Conservation (phyloP, 164 flowering plant species). For the Stephania yunnanensis region DNA sequence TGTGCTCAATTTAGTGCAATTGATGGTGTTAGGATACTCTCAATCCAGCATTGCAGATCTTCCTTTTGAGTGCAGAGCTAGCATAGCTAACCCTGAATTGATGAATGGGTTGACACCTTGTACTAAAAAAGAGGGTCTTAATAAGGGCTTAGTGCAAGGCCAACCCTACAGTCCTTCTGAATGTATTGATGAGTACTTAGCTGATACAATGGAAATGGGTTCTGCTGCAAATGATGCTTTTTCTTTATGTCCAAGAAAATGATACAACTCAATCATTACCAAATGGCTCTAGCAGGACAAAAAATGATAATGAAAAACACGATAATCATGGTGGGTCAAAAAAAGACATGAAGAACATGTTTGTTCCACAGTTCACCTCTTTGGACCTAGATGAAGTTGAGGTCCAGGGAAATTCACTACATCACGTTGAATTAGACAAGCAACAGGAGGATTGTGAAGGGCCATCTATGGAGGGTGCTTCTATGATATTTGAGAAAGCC, state of each 20-base stretch:
- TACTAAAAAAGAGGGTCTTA: conserved; percentile 15
- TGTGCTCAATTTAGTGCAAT: no score
- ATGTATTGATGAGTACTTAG: conserved; percentile 33
- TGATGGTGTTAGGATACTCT: conserved; percentile 10
- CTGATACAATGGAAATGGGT: conserved; percentile 31
- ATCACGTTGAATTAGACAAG: conserved; percentile 4
- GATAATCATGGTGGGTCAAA: background rate
- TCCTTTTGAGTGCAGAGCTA: conserved; percentile 11
- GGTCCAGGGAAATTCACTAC: conserved; percentile 9
- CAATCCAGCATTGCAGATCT: conserved; percentile 16
- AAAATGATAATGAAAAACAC: conserved; percentile 7
- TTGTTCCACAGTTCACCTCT: conserved; percentile 2
- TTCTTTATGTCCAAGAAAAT: conserved; percentile 10
- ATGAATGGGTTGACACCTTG: conserved; percentile 8
- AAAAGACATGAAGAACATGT: conserved; percentile 6
- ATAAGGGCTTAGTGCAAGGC: conserved; percentile 11
- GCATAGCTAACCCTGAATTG: conserved; percentile 5
- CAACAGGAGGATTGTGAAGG: conserved; percentile 5
- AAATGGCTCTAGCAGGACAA: conserved; percentile 10
- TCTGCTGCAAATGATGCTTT: conserved; percentile 10
- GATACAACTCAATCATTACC: conserved; percentile 14
- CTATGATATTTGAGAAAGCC: conserved; percentile 11
- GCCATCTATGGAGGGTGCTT: conserved; percentile 3
- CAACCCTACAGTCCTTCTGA: conserved; percentile 28
- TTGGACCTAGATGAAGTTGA: conserved; percentile 16